A percentile compares a stretch with the other conserved stretches of the same genome.
Conservation (phyloP, 2,329 filamentous ascomycete genomes). For the Dactylellina haptotyla region DNA sequence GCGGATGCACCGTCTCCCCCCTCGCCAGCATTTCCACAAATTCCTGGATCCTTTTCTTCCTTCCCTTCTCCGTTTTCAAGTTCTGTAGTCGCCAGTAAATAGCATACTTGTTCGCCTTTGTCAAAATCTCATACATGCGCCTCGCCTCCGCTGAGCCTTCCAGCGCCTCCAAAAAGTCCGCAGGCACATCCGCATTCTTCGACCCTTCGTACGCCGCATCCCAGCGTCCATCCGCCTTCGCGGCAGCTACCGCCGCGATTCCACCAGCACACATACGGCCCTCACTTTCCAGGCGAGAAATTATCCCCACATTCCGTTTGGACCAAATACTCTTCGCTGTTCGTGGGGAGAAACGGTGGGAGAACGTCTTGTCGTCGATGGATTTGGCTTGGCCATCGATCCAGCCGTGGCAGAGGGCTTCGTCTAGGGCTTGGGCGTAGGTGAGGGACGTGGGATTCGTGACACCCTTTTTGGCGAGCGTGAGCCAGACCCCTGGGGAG, state of each 20-base stretch:
- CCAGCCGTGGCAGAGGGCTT: constrained; percentile 69
- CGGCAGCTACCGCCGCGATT: constrained; percentile 66
- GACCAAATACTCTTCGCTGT: constrained; percentile 69
- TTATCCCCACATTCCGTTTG: constrained; percentile 68
- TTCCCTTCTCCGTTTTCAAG: constrained; percentile 61
- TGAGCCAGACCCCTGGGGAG: constrained; percentile 59
- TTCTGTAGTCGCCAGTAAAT: constrained; percentile 64
- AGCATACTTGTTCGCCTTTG: constrained; percentile 64
- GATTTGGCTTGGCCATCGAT: constrained; percentile 69
- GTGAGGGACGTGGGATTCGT: constrained; percentile 57
- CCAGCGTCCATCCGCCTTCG: constrained; percentile 70
- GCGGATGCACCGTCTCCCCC: constrained; percentile 58
- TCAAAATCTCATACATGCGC: constrained; percentile 63
- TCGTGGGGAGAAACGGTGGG: constrained; percentile 71
- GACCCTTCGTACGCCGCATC: constrained; percentile 68
- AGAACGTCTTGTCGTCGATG: constrained; percentile 65
- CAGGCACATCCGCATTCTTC: constrained; percentile 63
- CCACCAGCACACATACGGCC: constrained; percentile 67
- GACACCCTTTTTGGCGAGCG: constrained; percentile 58
- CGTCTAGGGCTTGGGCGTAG: constrained; percentile 61
- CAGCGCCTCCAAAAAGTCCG: constrained; percentile 66
- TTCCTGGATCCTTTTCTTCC: constrained; percentile 60
- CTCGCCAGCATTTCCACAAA: constrained; percentile 62
- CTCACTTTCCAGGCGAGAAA: constrained; percentile 63
- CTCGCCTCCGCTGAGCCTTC: constrained; percentile 60